phyloP scores from a whole-genome alignment of 2,329 filamentous ascomycete species.

The Decorospora gaudefroyi region DNA sequence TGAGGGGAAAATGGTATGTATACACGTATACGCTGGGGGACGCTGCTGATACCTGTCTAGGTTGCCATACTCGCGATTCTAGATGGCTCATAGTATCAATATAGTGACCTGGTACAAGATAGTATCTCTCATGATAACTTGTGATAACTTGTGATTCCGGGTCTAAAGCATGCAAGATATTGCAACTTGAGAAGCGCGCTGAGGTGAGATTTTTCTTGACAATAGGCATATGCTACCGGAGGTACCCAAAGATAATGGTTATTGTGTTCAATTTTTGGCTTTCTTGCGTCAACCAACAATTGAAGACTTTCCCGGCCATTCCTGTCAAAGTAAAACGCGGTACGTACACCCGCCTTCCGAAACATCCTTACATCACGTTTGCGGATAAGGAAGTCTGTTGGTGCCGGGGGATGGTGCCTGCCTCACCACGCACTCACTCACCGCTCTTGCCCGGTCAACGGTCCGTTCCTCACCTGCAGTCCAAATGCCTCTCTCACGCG shows the following conservation, averaged over 20 bases:
- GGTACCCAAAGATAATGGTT: no score
- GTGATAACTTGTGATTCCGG: no score
- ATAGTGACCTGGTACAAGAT: neutral
- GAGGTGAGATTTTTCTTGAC: no score
- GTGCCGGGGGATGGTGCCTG: neutral
- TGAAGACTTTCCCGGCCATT: no score
- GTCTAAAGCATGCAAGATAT: no score
- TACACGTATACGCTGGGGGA: neutral
- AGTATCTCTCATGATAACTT: neutral
- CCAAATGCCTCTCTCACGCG: neutral
- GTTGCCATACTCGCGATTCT: constrained; percentile 57
- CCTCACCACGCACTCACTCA: neutral
- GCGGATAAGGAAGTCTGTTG: neutral
- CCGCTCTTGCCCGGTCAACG: neutral
- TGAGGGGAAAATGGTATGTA: constrained; percentile 78
- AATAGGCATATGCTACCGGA: no score
- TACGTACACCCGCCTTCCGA: no score
- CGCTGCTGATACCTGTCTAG: constrained; percentile 37
- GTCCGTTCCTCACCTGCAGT: constrained; percentile 7
- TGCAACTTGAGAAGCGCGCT: no score
- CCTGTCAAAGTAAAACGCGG: no score
- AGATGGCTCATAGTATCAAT: constrained; percentile 2
- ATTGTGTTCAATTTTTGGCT: no score
- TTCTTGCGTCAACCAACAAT: no score
- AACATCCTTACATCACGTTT: no score